phyloP scores from a whole-genome alignment of 805 yeast genomes.

The Suhomyces faveliae region DNA sequence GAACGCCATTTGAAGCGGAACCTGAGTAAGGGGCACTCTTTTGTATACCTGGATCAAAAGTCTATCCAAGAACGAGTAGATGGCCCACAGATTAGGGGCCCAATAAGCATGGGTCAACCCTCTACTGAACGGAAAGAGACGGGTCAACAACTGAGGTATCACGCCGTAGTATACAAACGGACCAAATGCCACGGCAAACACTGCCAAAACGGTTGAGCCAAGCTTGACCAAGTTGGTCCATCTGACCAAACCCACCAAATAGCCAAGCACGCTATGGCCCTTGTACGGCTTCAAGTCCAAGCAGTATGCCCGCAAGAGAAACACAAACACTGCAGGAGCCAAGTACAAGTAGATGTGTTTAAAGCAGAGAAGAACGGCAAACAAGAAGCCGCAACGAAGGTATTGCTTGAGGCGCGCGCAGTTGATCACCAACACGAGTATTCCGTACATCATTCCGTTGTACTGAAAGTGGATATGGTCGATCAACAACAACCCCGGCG shows the following conservation, averaged over 20 bases:
- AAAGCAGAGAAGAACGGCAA: constrained; percentile 80
- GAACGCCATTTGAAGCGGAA: constrained; percentile 31
- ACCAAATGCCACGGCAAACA: constrained; percentile 67
- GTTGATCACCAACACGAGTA: constrained; percentile 70
- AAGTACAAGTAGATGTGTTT: constrained; percentile 90
- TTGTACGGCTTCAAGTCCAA: constrained; percentile 39
- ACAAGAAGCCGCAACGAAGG: constrained; percentile 63
- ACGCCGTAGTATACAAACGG: constrained; percentile 70
- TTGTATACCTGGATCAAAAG: constrained; percentile 50
- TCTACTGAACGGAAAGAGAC: constrained; percentile 90
- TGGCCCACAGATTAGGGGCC: constrained; percentile 98
- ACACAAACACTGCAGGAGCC: constrained; percentile 91
- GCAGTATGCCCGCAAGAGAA: constrained; percentile 71
- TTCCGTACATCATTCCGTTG: constrained; percentile 89
- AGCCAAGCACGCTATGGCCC: constrained; percentile 22
- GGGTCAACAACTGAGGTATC: constrained; percentile 57
- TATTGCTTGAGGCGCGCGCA: constrained; percentile 60
- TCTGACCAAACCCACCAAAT: constrained; percentile 35
- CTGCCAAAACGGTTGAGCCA: constrained; percentile 58
- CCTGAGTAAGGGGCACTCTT: constrained; percentile 31
- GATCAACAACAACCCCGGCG: constrained; percentile 87
- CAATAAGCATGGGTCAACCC: constrained; percentile 98
- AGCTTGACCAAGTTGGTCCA: constrained; percentile 63
- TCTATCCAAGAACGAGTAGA: constrained; percentile 82
- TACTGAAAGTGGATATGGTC: constrained; percentile 98